These are phyloP conservation scores for Coprinopsis strossmayeri DNA, from an alignment of 768 basidiomycete species.

Conservation along the genomic window DNA sequence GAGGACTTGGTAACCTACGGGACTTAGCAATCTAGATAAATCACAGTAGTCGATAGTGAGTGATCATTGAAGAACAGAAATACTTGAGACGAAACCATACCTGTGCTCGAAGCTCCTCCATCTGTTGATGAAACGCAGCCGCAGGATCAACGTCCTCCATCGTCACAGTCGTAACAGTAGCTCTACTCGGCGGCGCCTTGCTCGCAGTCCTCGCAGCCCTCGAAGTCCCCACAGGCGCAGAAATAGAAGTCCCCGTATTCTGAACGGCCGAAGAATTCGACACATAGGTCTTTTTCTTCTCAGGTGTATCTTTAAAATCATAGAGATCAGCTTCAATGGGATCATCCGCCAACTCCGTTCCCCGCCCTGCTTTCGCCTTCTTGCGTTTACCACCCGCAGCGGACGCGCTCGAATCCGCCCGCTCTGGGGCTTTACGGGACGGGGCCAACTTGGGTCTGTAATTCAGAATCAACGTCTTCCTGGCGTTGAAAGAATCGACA, in stretches of 20 bases:
- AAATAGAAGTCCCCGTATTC: background rate
- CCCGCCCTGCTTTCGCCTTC: background rate
- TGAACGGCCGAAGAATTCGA: background rate
- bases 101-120: constrained; percentile 3
- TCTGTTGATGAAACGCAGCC: background rate
- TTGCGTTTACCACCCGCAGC: background rate
- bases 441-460: constrained; percentile 1
- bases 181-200: background rate
- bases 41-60: too few species aligned
- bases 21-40: too few species aligned
- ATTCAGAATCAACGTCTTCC: background rate
- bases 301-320: constrained; percentile 1
- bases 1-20: too few species aligned
- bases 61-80: background rate
- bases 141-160: background rate
- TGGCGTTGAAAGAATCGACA: background rate
- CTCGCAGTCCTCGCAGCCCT: background rate
- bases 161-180: constrained; percentile 1
- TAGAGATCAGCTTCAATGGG: constrained; percentile 9
- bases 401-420: background rate
- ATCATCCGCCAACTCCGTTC: constrained; percentile 5
- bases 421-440: background rate
- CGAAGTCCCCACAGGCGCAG: background rate
- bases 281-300: background rate
- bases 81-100: background rate